phyloP scores from a whole-genome alignment of 164 flowering plant genomes.

The Litsea cubeba region DNA sequence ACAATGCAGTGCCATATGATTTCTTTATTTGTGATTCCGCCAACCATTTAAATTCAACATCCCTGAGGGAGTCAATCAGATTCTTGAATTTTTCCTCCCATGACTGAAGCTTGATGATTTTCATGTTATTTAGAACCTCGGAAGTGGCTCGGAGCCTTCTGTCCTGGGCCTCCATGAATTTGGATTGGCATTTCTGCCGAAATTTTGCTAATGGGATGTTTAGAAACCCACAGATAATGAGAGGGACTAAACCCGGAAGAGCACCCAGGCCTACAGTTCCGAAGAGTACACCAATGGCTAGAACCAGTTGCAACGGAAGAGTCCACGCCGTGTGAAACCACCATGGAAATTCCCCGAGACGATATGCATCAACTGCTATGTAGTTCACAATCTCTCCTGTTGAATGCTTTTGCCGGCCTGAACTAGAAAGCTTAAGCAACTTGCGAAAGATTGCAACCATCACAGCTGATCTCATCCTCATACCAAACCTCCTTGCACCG shows the following conservation, averaged over 20 bases:
- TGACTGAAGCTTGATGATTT: constrained; percentile 77
- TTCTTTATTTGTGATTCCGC: constrained; percentile 36
- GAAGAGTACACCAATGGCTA: constrained; percentile 48
- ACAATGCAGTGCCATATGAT: constrained; percentile 39
- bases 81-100: constrained; percentile 84
- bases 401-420: constrained; percentile 58
- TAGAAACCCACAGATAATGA: constrained; percentile 49
- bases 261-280: constrained; percentile 60
- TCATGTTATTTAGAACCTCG: constrained; percentile 81
- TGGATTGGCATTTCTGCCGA: constrained; percentile 47
- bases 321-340: constrained; percentile 72
- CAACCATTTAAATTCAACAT: constrained; percentile 61
- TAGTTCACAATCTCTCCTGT: constrained; percentile 87
- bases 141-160: constrained; percentile 63
- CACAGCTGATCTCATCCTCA: constrained; percentile 78
- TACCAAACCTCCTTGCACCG: constrained; percentile 53
- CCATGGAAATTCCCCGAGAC: constrained; percentile 75
- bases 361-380: constrained; percentile 80
- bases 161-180: constrained; percentile 68
- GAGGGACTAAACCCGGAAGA: constrained; percentile 56
- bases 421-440: constrained; percentile 67
- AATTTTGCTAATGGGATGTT: constrained; percentile 70
- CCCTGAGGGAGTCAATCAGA: constrained; percentile 46
- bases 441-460: constrained; percentile 72
- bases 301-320: constrained; percentile 39